A percentile compares a stretch with the other conserved stretches of the same genome.
phyloP scores from a whole-genome alignment of 208 protist genomes.

The Polymyxa betae region DNA sequence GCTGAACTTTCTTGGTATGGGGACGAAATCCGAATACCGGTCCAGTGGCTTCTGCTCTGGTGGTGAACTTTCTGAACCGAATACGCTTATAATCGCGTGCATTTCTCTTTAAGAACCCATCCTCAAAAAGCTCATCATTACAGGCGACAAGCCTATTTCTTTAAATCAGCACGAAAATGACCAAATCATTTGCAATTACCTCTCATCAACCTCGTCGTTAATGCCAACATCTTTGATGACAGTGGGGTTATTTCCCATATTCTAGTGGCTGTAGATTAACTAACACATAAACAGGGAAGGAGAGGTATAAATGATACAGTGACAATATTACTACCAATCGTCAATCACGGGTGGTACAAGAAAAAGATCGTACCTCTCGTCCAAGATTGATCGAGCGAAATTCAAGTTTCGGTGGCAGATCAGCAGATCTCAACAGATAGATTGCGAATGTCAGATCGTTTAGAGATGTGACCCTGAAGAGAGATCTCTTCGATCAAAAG shows the following conservation, averaged over 20 bases:
- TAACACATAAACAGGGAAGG: too few species aligned
- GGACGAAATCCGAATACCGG: slow-evolving; percentile 40
- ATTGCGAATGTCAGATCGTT: too few species aligned
- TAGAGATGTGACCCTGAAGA: too few species aligned
- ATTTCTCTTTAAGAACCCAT: slow-evolving; percentile 33
- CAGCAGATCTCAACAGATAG: too few species aligned
- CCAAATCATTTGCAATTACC: neutral
- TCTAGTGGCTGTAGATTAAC: too few species aligned
- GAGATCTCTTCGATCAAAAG: too few species aligned
- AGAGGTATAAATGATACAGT: too few species aligned
- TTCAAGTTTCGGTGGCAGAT: too few species aligned
- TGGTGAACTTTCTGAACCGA: slow-evolving; percentile 22
- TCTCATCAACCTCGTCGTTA: slow-evolving; percentile 34
- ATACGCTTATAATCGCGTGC: slow-evolving; percentile 19
- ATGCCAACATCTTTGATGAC: neutral
- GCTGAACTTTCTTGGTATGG: slow-evolving; percentile 47
- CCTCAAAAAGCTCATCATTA: slow-evolving; percentile 42
- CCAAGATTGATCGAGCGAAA: too few species aligned
- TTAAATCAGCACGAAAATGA: neutral
- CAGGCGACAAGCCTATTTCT: slow-evolving; percentile 8
- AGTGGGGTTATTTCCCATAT: slow-evolving; percentile 29
- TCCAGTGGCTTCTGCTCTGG: neutral
- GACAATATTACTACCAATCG: too few species aligned
- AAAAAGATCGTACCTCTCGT: too few species aligned
- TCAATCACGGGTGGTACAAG: too few species aligned